A percentile compares a stretch with the other conserved stretches of the same genome.
phyloP scores from a whole-genome alignment of 768 basidiomycete species.

The Macrolepiota fuliginosa region DNA sequence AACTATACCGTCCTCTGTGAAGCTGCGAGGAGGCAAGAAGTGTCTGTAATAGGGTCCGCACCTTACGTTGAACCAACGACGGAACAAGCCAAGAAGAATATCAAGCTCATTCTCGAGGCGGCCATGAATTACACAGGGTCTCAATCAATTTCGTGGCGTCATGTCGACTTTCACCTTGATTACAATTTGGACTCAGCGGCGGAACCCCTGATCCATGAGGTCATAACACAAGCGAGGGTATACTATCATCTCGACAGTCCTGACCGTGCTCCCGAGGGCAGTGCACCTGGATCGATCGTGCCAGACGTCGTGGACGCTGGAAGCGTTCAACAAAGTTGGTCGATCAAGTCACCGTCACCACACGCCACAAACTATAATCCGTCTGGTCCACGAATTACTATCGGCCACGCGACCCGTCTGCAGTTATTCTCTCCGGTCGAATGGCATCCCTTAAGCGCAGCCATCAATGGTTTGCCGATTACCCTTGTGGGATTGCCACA shows the following conservation, averaged over 20 bases:
- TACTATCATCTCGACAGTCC: conserved; percentile 13
- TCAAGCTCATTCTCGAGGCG: conserved; percentile 48
- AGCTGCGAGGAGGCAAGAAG: conserved; percentile 36
- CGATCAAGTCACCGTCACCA: neutral
- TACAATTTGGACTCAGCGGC: conserved; percentile 54
- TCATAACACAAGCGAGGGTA: conserved; percentile 36
- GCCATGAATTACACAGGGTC: conserved; percentile 22
- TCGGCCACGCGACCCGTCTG: conserved; percentile 62
- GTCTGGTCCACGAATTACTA: conserved; percentile 39
- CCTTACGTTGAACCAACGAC: conserved; percentile 59
- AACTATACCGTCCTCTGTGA: conserved; percentile 45
- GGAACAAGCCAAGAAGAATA: conserved; percentile 49
- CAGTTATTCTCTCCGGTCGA: conserved; percentile 45
- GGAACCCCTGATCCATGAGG: conserved; percentile 55
- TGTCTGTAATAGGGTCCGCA: conserved; percentile 60
- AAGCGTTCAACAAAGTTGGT: neutral
- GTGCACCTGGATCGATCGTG: conserved; percentile 13
- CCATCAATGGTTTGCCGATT: conserved; percentile 45
- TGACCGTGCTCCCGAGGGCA: conserved; percentile 5
- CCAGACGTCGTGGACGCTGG: conserved; percentile 12
- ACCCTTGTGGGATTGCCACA: conserved; percentile 58
- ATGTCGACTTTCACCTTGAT: conserved; percentile 67
- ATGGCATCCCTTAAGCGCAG: conserved; percentile 40
- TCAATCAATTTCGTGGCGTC: conserved; percentile 16
- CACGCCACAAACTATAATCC: conserved; percentile 18